Conservation (phyloP, 1,139 yeast species). For the Saccharomyces hybrid region DNA sequence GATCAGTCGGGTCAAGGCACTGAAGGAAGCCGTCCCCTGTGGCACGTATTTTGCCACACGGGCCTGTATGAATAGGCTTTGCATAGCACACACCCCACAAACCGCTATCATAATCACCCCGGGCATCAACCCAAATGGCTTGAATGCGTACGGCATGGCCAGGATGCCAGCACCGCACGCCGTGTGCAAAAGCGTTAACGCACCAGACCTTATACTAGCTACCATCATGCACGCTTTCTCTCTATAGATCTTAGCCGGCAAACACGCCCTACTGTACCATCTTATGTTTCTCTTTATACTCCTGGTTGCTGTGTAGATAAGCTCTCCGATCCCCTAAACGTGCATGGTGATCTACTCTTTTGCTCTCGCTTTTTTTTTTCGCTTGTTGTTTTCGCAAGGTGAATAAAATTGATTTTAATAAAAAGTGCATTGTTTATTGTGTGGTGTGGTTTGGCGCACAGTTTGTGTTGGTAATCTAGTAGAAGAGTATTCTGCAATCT, state of each 20-base stretch:
- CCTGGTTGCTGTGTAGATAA: neutral
- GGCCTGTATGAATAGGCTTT: constrained; percentile 27
- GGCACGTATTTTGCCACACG: constrained; percentile 46
- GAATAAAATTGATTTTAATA: neutral
- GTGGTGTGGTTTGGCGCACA: neutral
- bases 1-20: too few species aligned
- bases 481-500: neutral
- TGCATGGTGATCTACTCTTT: neutral
- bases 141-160: too few species aligned
- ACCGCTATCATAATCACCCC: too few species aligned
- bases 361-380: neutral
- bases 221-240: neutral
- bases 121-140: too few species aligned
- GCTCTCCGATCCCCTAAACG: too few species aligned
- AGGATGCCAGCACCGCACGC: too few species aligned
- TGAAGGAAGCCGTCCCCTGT: too few species aligned
- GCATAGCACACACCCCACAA: constrained; percentile 23
- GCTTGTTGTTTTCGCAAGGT: neutral
- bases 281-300: neutral
- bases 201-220: too few species aligned
- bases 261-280: neutral
- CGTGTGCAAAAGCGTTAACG: too few species aligned
- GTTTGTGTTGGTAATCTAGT: neutral
- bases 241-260: neutral
- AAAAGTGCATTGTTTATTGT: neutral